Evolutionary conservation across 2,329 filamentous ascomycete species (phyloP).

Genomic region (Fusarium euwallaceae): DNA sequence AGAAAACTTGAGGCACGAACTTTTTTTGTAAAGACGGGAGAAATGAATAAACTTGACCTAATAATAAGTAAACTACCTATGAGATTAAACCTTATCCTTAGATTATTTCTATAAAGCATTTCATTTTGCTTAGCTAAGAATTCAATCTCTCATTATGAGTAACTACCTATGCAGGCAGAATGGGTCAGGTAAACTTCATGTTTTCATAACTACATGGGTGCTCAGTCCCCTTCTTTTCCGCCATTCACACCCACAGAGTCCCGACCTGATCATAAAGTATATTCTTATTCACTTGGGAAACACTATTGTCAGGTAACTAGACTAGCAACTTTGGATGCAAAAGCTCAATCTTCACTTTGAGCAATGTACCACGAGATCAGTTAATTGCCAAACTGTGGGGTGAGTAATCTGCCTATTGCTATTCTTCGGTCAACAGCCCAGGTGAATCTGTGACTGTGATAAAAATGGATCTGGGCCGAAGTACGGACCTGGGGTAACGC

Average conservation of each 20-base stretch:
- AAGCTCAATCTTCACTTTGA: background rate
- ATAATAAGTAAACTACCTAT: background rate
- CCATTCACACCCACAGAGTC: background rate
- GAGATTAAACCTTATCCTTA: background rate
- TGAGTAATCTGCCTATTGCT: background rate
- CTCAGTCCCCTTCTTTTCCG: background rate
- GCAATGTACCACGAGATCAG: background rate
- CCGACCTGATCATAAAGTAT: background rate
- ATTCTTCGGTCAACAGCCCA: background rate
- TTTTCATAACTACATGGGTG: background rate
- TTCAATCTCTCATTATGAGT: background rate
- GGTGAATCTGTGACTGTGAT: background rate
- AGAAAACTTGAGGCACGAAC: too few species aligned
- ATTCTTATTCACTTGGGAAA: background rate
- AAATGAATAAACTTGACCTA: background rate
- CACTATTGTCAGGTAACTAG: background rate
- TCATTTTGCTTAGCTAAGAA: background rate
- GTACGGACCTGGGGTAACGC: background rate
- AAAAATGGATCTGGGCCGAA: background rate
- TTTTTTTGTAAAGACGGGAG: too few species aligned
- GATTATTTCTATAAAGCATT: background rate
- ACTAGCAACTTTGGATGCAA: background rate
- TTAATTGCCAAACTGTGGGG: background rate
- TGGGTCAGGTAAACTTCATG: background rate
- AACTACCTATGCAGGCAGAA: background rate